Evolutionary conservation across 2,329 filamentous ascomycete species (phyloP).

Genomic region (Stromatinia cepivora): DNA sequence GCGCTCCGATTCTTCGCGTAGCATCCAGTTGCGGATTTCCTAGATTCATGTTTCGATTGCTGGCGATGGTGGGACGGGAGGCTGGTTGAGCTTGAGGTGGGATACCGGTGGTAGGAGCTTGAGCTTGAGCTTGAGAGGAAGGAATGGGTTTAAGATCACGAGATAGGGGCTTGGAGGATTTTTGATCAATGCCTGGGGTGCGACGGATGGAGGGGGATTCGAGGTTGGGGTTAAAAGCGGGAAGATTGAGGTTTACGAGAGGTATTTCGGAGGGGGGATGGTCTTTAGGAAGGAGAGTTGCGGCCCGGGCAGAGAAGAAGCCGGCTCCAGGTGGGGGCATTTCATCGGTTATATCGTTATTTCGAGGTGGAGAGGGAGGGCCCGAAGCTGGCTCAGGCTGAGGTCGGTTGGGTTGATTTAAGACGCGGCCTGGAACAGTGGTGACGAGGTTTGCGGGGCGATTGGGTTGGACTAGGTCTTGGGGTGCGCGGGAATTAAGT

Average conservation of each 20-base stretch:
- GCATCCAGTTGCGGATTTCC: conserved; percentile 43
- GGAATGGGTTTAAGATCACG: conserved; percentile 56
- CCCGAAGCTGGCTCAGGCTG: conserved; percentile 13
- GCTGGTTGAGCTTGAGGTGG: conserved; percentile 39
- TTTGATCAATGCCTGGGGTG: conserved; percentile 84
- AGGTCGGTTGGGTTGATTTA: conserved; percentile 41
- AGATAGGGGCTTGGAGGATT: conserved; percentile 68
- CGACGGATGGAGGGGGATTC: conserved; percentile 86
- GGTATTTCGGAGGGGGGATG: conserved; percentile 32
- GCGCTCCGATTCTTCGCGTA: conserved; percentile 59
- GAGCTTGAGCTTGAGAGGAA: conserved; percentile 37
- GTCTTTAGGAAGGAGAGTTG: conserved; percentile 54
- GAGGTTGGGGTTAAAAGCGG: conserved; percentile 69
- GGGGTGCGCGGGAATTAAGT: conserved; percentile 28
- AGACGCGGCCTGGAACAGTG: conserved; percentile 31
- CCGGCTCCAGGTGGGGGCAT: conserved; percentile 43
- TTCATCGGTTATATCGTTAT: conserved; percentile 26
- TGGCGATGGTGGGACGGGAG: background rate
- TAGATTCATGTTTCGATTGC: conserved; percentile 1
- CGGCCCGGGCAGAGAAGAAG: conserved; percentile 71
- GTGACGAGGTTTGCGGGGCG: conserved; percentile 27
- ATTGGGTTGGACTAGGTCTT: conserved; percentile 26
- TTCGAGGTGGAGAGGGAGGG: conserved; percentile 33
- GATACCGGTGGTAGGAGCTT: conserved; percentile 28
- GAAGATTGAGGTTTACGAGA: conserved; percentile 48